These are phyloP conservation scores for Tricholoma matsutake DNA, from an alignment of 768 basidiomycete genomes.

Conservation along the genomic window DNA sequence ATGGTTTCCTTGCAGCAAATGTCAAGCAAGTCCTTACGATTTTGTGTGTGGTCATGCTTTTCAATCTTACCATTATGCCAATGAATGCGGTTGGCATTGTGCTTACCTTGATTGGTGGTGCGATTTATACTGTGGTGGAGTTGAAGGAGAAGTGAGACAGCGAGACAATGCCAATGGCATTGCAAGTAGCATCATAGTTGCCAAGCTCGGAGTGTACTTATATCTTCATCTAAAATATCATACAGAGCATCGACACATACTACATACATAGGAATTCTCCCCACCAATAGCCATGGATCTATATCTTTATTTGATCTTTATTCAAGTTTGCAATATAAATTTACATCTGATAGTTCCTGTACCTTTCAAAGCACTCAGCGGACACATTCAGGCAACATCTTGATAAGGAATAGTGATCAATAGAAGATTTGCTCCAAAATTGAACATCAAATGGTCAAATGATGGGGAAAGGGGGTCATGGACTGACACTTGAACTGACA, in stretches of 20 bases:
- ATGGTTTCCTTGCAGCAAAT: slow-evolving; percentile 49
- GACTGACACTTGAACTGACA: too few relatives aligned
- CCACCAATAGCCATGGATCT: neutral
- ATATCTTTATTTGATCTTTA: neutral
- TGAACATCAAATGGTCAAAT: too few relatives aligned
- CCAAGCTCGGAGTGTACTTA: too few relatives aligned
- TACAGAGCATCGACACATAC: too few relatives aligned
- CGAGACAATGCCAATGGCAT: neutral
- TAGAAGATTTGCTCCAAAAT: too few relatives aligned
- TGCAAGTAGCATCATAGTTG: neutral
- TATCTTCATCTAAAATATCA: neutral
- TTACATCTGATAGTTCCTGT: too few relatives aligned
- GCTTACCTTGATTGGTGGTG: slow-evolving; percentile 84
- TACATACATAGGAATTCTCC: neutral
- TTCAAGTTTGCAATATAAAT: too few relatives aligned
- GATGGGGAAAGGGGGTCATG: too few relatives aligned
- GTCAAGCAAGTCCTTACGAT: slow-evolving; percentile 94
- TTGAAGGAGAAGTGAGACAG: slow-evolving; percentile 35
- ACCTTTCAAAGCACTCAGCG: too few relatives aligned
- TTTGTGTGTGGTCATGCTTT: slow-evolving; percentile 77
- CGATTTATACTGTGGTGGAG: slow-evolving; percentile 72
- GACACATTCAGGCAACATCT: too few relatives aligned
- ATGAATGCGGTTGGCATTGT: slow-evolving; percentile 81
- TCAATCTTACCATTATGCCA: slow-evolving; percentile 75
- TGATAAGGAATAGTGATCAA: too few relatives aligned